Evolutionary conservation across 371 early-diverging fungal genomes (phyloP).

Genomic region (Umbelopsis sp.): DNA sequence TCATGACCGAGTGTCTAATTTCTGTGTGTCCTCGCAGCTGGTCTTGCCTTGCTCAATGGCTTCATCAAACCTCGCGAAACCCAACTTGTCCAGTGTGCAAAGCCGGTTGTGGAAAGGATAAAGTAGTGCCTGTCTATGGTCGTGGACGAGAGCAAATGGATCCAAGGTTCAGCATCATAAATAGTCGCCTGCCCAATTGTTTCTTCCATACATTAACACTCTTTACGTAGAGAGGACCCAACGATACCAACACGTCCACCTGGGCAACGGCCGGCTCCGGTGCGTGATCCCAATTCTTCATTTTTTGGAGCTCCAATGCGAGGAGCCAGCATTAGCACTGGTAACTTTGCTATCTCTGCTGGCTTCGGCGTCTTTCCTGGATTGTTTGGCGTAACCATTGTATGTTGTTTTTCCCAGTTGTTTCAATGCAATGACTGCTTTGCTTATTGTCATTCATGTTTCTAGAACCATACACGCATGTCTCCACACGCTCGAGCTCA

Average conservation of each 20-base stretch:
- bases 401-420: conserved; percentile 29
- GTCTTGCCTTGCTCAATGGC: conserved; percentile 43
- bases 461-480: neutral
- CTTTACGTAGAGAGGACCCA: conserved; percentile 30
- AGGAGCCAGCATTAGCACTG: conserved; percentile 52
- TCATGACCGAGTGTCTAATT: too few relatives aligned
- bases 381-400: conserved; percentile 69
- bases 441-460: conserved; percentile 3
- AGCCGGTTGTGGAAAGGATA: conserved; percentile 76
- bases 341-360: conserved; percentile 51
- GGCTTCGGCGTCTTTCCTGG: conserved; percentile 62
- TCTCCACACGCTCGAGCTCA: conserved; percentile 36
- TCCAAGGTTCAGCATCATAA: conserved; percentile 50
- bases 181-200: too few relatives aligned
- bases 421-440: conserved; percentile 1
- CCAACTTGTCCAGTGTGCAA: conserved; percentile 72
- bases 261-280: conserved; percentile 70
- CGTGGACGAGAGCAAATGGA: conserved; percentile 75
- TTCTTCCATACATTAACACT: too few relatives aligned
- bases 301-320: conserved; percentile 56
- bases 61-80: conserved; percentile 34
- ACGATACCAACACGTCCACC: conserved; percentile 70
- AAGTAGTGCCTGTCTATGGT: conserved; percentile 82
- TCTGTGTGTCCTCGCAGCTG: conserved; percentile 23
- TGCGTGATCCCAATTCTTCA: conserved; percentile 54